phyloP scores from a whole-genome alignment of 2,329 filamentous ascomycete species.

The Clarireedia homoeocarpa region DNA sequence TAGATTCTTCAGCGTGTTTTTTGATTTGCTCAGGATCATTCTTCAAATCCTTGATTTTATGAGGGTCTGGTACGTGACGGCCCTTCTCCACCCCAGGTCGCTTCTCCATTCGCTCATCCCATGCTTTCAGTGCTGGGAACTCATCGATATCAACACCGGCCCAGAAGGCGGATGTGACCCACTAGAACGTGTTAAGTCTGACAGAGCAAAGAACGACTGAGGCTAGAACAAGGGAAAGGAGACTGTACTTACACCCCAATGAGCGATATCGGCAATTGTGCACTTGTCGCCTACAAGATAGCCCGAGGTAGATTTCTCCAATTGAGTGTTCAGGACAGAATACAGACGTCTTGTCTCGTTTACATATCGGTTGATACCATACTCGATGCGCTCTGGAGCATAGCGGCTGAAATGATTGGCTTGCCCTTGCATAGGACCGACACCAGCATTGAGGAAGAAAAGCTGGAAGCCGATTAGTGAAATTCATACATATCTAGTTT shows the following conservation, averaged over 20 bases:
- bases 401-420: slow-evolving; percentile 80
- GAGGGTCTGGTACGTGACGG: slow-evolving; percentile 58
- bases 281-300: slow-evolving; percentile 60
- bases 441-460: slow-evolving; percentile 70
- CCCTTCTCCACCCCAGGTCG: slow-evolving; percentile 70
- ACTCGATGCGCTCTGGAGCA: slow-evolving; percentile 73
- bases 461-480: slow-evolving; percentile 28
- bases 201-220: neutral
- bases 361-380: slow-evolving; percentile 73
- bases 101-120: slow-evolving; percentile 63
- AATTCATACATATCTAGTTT: neutral
- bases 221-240: no score
- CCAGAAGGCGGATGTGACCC: slow-evolving; percentile 25
- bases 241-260: slow-evolving; percentile 9
- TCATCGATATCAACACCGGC: slow-evolving; percentile 62
- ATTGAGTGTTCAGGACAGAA: slow-evolving; percentile 64
- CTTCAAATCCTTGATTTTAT: slow-evolving; percentile 49
- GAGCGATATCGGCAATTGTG: slow-evolving; percentile 72
- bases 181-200: slow-evolving; percentile 3
- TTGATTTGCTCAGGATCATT: slow-evolving; percentile 43
- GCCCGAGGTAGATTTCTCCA: slow-evolving; percentile 47
- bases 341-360: slow-evolving; percentile 83
- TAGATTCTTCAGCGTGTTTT: slow-evolving; percentile 42
- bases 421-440: slow-evolving; percentile 79
- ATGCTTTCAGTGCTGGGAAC: slow-evolving; percentile 68